Base-by-base conservation (phyloP, 2,329 filamentous ascomycete genomes). In the Stagonosporopsis cucurbitacearum region DNA sequence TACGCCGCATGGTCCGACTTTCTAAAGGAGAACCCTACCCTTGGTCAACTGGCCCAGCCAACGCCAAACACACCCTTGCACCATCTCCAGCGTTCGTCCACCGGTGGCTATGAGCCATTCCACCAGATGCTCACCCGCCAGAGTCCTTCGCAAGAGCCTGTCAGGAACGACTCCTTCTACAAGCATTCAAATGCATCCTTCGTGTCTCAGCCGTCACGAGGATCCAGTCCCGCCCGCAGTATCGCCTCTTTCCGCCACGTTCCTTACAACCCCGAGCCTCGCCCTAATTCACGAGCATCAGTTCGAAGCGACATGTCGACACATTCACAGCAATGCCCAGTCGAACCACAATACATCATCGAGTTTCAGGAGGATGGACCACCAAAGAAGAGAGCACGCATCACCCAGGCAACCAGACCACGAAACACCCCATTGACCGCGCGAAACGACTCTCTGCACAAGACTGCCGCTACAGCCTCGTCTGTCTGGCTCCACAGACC, bases 381-480 rank as follows among this genome's bases (percentile, higher is more conserved):
- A 23, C 80, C 82, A 60, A 89, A 87, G 67, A 97, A 96, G 77
- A 85, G 93, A 67, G 92, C 88, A 30, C 95, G 91, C 69, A 85
- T 89, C 22, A 91, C 86, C 19, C 85, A 88, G 69, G 85, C 88
- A 12, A 86, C 90, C 60, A 88, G 87, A 78, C 86, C 86, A n/a
- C 87, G 88, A 46, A 88, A 86, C 63, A 85, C 83, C 59, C 86
- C 85, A 20, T 90, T 97, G 66, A 90, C 88, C 47, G 83, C 85
- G 35, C 87, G 87, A 26, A 85, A 87, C 9, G 92, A 95, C 44
- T 96, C 91, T 3, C 80, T 98, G 23, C 86, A 93, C 44, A 92
- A 96, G n/a, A 88, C 91, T 57, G 94, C 94, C 42, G 96, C 92
- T 72, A 96, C 91, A 15, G 89, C 93, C 40, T 91, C 92, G 37